These are phyloP conservation scores for Hygrophoropsis aurantiaca DNA, from an alignment of 768 basidiomycete species.

Conservation along the genomic window DNA sequence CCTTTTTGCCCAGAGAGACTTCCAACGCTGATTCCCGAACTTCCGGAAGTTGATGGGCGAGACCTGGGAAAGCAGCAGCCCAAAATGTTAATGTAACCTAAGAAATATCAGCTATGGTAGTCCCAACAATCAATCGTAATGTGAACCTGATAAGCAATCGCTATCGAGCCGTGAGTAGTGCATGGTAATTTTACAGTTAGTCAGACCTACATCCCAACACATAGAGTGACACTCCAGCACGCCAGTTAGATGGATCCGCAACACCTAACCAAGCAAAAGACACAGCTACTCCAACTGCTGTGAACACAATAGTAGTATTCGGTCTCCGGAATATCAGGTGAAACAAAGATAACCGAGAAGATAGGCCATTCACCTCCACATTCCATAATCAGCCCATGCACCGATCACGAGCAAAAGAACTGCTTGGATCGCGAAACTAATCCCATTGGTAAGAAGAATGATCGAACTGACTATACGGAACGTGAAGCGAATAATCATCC, in stretches of 20 bases:
- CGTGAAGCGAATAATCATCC: not conserved
- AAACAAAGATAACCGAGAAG: not conserved
- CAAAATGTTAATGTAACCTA: conserved; percentile 76
- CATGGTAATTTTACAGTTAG: not conserved
- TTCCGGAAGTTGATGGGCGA: conserved; percentile 69
- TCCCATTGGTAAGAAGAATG: conserved; percentile 75
- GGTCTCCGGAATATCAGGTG: conserved; percentile 45
- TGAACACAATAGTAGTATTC: conserved; percentile 77
- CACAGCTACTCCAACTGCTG: conserved; percentile 60
- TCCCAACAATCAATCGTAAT: not conserved
- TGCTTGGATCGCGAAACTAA: conserved; percentile 77
- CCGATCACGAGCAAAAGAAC: conserved; percentile 64
- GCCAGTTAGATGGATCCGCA: conserved; percentile 63
- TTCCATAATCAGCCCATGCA: conserved; percentile 83
- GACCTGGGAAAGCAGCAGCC: conserved; percentile 80
- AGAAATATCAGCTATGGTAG: not conserved
- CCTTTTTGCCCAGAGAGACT: conserved; percentile 42
- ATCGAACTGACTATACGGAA: conserved; percentile 63
- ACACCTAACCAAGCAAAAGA: conserved; percentile 82
- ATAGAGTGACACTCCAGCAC: conserved; percentile 58
- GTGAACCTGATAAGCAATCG: conserved; percentile 69
- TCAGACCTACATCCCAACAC: conserved; percentile 56
- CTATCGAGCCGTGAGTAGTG: too few species aligned
- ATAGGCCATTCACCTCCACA: conserved; percentile 56
- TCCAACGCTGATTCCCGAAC: conserved; percentile 52